Evolutionary conservation across 371 early-diverging fungal genomes (phyloP).

Genomic region (Fennellomyces sp.): DNA sequence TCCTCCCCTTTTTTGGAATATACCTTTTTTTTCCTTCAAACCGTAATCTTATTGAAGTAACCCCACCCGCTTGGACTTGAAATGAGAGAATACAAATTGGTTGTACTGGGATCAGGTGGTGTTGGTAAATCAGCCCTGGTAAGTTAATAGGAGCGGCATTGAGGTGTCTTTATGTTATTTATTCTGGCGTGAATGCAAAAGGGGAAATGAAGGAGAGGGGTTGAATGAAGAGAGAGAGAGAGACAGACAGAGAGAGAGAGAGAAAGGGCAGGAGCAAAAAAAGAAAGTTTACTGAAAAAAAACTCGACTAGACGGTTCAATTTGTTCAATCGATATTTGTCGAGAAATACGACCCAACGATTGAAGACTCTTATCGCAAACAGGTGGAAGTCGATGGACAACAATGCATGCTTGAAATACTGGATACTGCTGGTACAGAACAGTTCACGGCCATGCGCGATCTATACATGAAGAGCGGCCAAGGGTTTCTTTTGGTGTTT

Average conservation of each 20-base stretch:
- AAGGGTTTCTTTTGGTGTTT: slow-evolving; percentile 88
- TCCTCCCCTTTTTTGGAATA: background rate
- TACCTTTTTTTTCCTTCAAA: background rate
- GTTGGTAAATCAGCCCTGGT: slow-evolving; percentile 93
- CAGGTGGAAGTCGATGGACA: slow-evolving; percentile 86
- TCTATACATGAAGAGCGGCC: slow-evolving; percentile 90
- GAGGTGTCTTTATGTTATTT: too few relatives aligned
- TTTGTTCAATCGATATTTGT: slow-evolving; percentile 91
- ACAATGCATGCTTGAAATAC: slow-evolving; percentile 88
- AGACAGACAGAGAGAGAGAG: background rate
- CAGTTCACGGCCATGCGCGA: slow-evolving; percentile 94
- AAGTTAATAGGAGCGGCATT: too few relatives aligned
- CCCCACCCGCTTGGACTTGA: background rate
- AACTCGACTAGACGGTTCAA: slow-evolving; percentile 77
- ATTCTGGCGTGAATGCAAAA: too few relatives aligned
- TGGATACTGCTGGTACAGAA: slow-evolving; percentile 89
- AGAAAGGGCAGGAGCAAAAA: background rate
- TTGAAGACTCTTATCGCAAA: slow-evolving; percentile 90
- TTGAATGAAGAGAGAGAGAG: background rate
- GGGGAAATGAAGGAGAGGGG: background rate
- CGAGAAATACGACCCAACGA: slow-evolving; percentile 91
- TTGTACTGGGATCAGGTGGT: slow-evolving; percentile 90
- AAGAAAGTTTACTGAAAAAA: background rate
- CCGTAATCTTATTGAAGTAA: too few relatives aligned
- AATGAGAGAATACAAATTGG: slow-evolving; percentile 85